Evolutionary conservation across 164 flowering plant species (phyloP).

Genomic region (Vitis vinifera): ASM3070453v1 NC_081814.1:5432501-5433000

Average conservation of each 20-base stretch:
- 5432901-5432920: constrained; percentile 42
- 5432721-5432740: background rate
- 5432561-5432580: constrained; percentile 25
- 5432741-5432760: constrained; percentile 37
- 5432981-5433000: constrained; percentile 75
- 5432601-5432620: constrained; percentile 29
- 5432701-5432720: too few relatives aligned
- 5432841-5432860: constrained; percentile 87
- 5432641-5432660: constrained; percentile 71
- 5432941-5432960: background rate
- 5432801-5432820: constrained; percentile 78
- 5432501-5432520: constrained; percentile 59
- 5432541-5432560: constrained; percentile 26
- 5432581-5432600: constrained; percentile 23
- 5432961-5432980: constrained; percentile 25
- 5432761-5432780: constrained; percentile 80
- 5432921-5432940: background rate
- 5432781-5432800: constrained; percentile 67
- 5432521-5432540: constrained; percentile 29
- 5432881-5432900: constrained; percentile 91
- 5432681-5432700: background rate
- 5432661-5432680: constrained; percentile 3
- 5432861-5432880: constrained; percentile 75
- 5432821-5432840: constrained; percentile 76
- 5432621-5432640: constrained; percentile 31